phyloP scores from a whole-genome alignment of 371 early-diverging fungal genomes.

The Mortierella sp. region DNA sequence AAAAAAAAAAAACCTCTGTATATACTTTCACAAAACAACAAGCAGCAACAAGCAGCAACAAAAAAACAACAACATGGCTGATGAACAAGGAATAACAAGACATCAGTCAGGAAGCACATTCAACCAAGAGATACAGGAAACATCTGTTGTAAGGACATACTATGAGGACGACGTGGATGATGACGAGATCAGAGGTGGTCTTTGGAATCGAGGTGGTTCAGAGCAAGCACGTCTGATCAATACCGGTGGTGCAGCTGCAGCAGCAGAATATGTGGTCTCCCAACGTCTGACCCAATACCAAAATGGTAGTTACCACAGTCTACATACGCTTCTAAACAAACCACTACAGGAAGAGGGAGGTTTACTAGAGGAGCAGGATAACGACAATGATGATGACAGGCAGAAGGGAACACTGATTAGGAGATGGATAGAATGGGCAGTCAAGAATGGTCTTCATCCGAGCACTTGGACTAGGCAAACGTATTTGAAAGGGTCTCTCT shows the following conservation, averaged over 20 bases:
- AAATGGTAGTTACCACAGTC: conserved; percentile 28
- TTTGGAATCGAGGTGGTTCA: not conserved
- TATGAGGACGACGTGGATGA: conserved; percentile 28
- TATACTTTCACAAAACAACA: no score
- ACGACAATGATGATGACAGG: not conserved
- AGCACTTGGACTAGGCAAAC: conserved; percentile 42
- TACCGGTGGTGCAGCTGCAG: no score
- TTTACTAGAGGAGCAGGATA: not conserved
- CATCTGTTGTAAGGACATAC: conserved; percentile 27
- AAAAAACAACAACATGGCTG: not conserved
- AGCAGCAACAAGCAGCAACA: no score
- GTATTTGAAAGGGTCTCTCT: conserved; percentile 22
- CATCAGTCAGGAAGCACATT: not conserved
- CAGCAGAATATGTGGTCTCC: no score
- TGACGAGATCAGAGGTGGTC: conserved; percentile 6
- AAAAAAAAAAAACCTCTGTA: not conserved
- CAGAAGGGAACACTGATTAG: not conserved
- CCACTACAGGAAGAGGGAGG: not conserved
- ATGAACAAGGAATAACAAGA: not conserved
- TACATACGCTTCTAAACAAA: conserved; percentile 25
- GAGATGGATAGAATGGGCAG: conserved; percentile 36
- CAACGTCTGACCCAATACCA: conserved; percentile 4
- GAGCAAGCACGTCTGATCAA: conserved; percentile 15
- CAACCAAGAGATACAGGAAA: not conserved
- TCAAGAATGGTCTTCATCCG: conserved; percentile 39